These are phyloP conservation scores for Microbotryomycetes sp. DNA, from an alignment of 1,284 basidiomycete genomes.

Conservation along the genomic window DNA sequence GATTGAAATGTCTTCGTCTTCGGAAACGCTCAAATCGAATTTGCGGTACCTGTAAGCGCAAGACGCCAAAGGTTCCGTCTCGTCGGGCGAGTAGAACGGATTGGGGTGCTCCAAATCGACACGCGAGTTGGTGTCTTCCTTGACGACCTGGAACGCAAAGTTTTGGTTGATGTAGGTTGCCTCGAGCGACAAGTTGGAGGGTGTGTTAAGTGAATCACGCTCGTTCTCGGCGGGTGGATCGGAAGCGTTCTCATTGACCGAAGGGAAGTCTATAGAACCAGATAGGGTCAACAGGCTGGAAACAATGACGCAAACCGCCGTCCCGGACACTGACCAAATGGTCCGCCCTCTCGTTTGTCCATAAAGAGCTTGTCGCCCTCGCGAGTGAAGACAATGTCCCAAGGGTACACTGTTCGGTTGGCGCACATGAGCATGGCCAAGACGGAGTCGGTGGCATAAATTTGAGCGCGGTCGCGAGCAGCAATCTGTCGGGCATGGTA, in stretches of 20 bases:
- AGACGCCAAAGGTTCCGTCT: conserved; percentile 88
- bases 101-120: conserved; percentile 77
- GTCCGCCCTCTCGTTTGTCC: conserved; percentile 96
- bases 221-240: conserved; percentile 87
- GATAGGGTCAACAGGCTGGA: neutral
- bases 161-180: conserved; percentile 99
- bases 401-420: conserved; percentile 90
- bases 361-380: conserved; percentile 92
- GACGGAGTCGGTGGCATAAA: conserved; percentile 95
- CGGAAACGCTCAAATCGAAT: conserved; percentile 84
- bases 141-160: conserved; percentile 92
- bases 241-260: conserved; percentile 96
- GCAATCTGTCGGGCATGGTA: conserved; percentile 54
- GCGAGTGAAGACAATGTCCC: conserved; percentile 94
- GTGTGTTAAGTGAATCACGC: conserved; percentile 85
- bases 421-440: conserved; percentile 95
- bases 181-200: conserved; percentile 88
- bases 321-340: conserved; percentile 55
- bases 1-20: conserved; percentile 84
- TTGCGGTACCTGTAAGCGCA: conserved; percentile 95
- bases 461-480: conserved; percentile 66
- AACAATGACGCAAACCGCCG: neutral
- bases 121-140: conserved; percentile 55
- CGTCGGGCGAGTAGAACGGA: conserved; percentile 91
- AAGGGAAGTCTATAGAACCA: conserved; percentile 66